phyloP scores from a whole-genome alignment of 805 yeast genomes.

The Millerozyma acaciae region DNA sequence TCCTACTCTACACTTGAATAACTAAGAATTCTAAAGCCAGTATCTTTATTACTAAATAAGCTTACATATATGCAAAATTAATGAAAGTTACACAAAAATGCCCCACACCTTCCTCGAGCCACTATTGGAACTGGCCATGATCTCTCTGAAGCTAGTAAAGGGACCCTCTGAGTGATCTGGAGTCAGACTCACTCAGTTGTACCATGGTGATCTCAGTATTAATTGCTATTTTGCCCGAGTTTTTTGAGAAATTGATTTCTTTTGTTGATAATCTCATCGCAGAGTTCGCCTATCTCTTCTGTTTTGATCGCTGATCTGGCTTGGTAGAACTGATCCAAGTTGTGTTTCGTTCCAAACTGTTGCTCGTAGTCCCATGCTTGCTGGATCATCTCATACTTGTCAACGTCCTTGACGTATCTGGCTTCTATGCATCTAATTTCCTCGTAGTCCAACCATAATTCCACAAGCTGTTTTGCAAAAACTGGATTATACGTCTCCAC shows the following conservation, averaged over 20 bases:
- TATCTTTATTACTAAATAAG: no score
- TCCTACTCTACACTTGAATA: no score
- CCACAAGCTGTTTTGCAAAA: conserved; percentile 62
- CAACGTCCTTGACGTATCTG: conserved; percentile 87
- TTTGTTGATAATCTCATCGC: conserved; percentile 42
- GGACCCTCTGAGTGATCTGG: no score
- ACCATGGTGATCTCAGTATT: no score
- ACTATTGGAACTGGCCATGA: no score
- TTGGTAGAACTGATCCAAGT: conserved; percentile 64
- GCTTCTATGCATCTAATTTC: conserved; percentile 79
- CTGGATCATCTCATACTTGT: conserved; percentile 81
- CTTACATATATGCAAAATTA: no score
- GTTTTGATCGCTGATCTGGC: conserved; percentile 65
- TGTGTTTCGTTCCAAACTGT: conserved; percentile 49
- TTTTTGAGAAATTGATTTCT: conserved; percentile 14
- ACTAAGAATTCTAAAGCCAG: no score
- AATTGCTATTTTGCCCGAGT: no score
- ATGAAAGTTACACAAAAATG: no score
- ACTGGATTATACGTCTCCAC: conserved; percentile 59
- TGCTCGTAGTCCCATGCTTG: conserved; percentile 85
- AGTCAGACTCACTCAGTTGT: no score
- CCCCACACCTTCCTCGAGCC: no score
- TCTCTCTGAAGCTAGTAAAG: no score
- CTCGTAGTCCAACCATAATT: conserved; percentile 87
- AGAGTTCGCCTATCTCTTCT: conserved; percentile 64